These are phyloP conservation scores for Emmonsiellopsis sp. DNA, from an alignment of 2,329 filamentous ascomycete genomes.

Conservation along the genomic window DNA sequence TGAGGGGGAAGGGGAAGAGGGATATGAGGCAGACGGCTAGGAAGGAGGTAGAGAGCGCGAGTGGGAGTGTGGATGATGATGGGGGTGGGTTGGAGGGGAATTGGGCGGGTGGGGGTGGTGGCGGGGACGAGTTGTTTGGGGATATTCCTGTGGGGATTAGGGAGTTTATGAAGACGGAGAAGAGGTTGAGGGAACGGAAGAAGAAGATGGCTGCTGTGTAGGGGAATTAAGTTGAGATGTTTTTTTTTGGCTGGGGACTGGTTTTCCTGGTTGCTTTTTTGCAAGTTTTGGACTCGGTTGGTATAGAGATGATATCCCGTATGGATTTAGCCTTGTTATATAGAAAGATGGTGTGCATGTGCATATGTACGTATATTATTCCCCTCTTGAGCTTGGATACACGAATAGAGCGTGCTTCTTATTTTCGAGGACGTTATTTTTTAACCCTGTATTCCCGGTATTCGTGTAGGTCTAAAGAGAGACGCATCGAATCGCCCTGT, in stretches of 20 bases:
- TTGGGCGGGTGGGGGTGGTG: constrained; percentile 42
- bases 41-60: constrained; percentile 39
- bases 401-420: too few species aligned
- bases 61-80: constrained; percentile 66
- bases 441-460: too few species aligned
- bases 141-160: constrained; percentile 83
- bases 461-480: too few species aligned
- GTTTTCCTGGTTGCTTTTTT: too few species aligned
- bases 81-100: constrained; percentile 64
- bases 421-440: too few species aligned
- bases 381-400: too few species aligned
- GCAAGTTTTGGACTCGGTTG: too few species aligned
- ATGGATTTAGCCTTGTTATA: too few species aligned
- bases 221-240: not conserved
- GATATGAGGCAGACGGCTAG: constrained; percentile 25
- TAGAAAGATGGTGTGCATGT: too few species aligned
- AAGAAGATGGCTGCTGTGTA: constrained; percentile 49
- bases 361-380: too few species aligned
- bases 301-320: too few species aligned
- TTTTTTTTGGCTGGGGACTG: not conserved
- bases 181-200: constrained; percentile 72
- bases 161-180: constrained; percentile 97
- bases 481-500: too few species aligned
- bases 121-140: constrained; percentile 59
- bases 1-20: constrained; percentile 25